These are phyloP conservation scores for Pterula multifida DNA, from an alignment of 1,284 basidiomycete species.

Conservation along the genomic window DNA sequence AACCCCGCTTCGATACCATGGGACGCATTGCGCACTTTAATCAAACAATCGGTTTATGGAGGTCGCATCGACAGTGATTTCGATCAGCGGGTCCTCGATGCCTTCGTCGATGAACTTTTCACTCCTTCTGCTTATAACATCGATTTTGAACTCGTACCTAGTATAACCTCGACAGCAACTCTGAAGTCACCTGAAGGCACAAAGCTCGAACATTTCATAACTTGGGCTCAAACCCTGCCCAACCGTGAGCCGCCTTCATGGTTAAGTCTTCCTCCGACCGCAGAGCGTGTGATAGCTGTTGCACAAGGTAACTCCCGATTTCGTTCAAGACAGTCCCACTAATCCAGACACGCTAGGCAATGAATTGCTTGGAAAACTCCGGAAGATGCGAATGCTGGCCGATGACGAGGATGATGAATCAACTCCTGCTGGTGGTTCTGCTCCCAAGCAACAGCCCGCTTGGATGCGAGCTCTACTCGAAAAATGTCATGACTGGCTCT, in stretches of 20 bases:
- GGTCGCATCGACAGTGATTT: slow-evolving; percentile 90
- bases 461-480: slow-evolving; percentile 85
- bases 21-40: slow-evolving; percentile 80
- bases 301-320: slow-evolving; percentile 59
- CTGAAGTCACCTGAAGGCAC: slow-evolving; percentile 82
- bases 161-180: slow-evolving; percentile 40
- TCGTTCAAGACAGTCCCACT: slow-evolving; percentile 6
- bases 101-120: slow-evolving; percentile 86
- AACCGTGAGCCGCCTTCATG: slow-evolving; percentile 89
- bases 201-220: slow-evolving; percentile 78
- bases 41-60: slow-evolving; percentile 94
- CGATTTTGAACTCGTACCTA: slow-evolving; percentile 80
- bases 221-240: slow-evolving; percentile 79
- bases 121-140: slow-evolving; percentile 81
- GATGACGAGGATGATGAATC: slow-evolving; percentile 73
- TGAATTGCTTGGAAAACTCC: slow-evolving; percentile 70
- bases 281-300: slow-evolving; percentile 83
- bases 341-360: too few species aligned
- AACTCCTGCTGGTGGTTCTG: slow-evolving; percentile 34
- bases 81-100: slow-evolving; percentile 83
- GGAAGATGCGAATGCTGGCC: slow-evolving; percentile 83
- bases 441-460: slow-evolving; percentile 67
- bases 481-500: slow-evolving; percentile 76
- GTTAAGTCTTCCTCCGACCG: slow-evolving; percentile 83
- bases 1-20: slow-evolving; percentile 87